Evolutionary conservation across 2,329 filamentous ascomycete genomes (phyloP), one percentile per base, ranked within the genome.

Genomic region (Diaporthe sp.): DNA sequence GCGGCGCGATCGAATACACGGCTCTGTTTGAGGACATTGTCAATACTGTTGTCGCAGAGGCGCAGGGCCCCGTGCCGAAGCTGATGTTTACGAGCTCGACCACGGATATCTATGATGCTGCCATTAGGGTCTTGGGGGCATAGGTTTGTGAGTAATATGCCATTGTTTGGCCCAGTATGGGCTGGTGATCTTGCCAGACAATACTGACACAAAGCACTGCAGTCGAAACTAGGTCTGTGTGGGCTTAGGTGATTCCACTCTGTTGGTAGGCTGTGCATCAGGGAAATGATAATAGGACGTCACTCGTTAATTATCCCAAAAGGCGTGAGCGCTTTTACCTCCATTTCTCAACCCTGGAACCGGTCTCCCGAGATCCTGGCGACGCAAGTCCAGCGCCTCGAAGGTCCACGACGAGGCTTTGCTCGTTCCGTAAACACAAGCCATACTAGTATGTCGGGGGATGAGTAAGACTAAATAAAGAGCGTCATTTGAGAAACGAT

Each of bases 91-190:
- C 63, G 30, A 68, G 63, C 32, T 51, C 63, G 13, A 70, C 53
- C 25, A 70, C 68, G 50, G 53, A 70, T 51, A 58, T 59, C 19
- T 70, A 70, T 50, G 68, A 70, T 70, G 68, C 68, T 59, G 68
- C 68, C 6, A 25, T 70, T 7, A 58, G 68, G 35, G 68, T 59
- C 19, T 58, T 59, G n/a, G 68, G 68, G 15, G 25, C 17, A 47
- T 27, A 61, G 58, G 13, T 27, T 17, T 4, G 15, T 53, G 4
- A 27, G 10, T 53, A 15, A 30, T 4, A 8, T 51, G 47, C 10
- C 22, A 51, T 3, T 51, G 22, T 25, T 51, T 44, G n/a, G n/a
- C n/a, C n/a, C n/a, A n/a, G n/a, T n/a, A n/a, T n/a, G n/a, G n/a
- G n/a, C n/a, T n/a, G n/a, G n/a, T n/a, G n/a, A n/a, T n/a, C n/a